Evolutionary conservation across 2,329 filamentous ascomycete species (phyloP), one percentile per base, ranked within the genome.

Genomic region (Penicillium sp.): DNA sequence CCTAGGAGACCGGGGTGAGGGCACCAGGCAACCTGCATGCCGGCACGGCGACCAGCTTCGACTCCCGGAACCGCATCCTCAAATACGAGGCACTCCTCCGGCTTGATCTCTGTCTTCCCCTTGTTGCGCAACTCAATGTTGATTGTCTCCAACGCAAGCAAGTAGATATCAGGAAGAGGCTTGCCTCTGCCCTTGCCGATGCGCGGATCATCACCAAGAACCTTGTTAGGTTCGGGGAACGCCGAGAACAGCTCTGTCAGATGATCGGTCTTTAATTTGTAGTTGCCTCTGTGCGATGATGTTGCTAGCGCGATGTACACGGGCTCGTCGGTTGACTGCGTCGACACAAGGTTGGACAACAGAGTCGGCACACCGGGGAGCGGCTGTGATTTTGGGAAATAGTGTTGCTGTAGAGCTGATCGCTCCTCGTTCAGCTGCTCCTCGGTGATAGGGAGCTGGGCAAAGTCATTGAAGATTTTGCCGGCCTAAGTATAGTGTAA

Each of bases 31-130:
- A 95, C 91, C 62, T 93, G 86, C 93, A 97, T 97, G 0, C 93
- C 93, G 0, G 94, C 94, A 62, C 94, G 84, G 50, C 94, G 81
- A 5, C 91, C 94, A 2, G 91, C 86, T 76, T 99, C 94, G 3
- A 97, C 91, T 4, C 94, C 94, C 0, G 91, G 90, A 1, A 97
- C 92, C 43, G 88, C 90, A 73, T 99, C 94, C 76, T 99, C 94
- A 67, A 99, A 97, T 0, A 97, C 94, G 16, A 99, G 80, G 70
- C 94, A 97, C 74, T 97, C 93, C 63, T 89, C 88, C 0, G 91
- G 91, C 51, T 71, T 80, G 60, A 99, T 87, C 50, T 81, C 79
- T 56, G 83, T 77, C 61, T 81, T 77, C 49, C 88, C 86, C 37
- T 67, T 63, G 0, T 79, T 59, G 11, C 77, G 77, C 7, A 95